phyloP scores from a whole-genome alignment of 2,329 filamentous ascomycete species.

The Ophiostoma australiae region DNA sequence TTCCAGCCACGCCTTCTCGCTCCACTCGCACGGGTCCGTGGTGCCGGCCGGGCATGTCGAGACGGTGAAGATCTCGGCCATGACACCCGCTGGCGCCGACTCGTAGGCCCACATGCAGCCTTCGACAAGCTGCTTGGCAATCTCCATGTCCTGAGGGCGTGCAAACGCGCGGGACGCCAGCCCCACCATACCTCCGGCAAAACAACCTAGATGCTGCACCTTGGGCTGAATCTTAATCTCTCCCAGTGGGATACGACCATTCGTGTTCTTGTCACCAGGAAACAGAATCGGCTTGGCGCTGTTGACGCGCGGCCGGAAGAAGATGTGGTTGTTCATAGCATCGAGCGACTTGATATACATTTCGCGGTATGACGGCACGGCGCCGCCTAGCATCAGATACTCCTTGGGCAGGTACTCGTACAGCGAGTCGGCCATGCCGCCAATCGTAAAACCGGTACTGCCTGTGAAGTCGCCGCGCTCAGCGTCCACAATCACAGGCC shows the following conservation, averaged over 20 bases:
- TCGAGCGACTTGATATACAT: conserved; percentile 33
- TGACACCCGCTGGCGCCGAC: conserved; percentile 52
- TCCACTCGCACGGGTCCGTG: conserved; percentile 29
- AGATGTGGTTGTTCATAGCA: conserved; percentile 41
- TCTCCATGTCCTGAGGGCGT: conserved; percentile 50
- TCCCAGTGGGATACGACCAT: conserved; percentile 28
- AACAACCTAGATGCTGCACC: conserved; percentile 57
- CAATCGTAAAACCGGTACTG: conserved; percentile 52
- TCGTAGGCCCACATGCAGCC: conserved; percentile 63
- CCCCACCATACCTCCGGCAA: conserved; percentile 61
- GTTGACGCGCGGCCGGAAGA: conserved; percentile 38
- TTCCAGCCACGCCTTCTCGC: conserved; percentile 29
- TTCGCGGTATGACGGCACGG: conserved; percentile 39
- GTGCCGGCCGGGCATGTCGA: conserved; percentile 52
- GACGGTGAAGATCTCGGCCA: conserved; percentile 47
- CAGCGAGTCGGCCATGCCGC: conserved; percentile 53
- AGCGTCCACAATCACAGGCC: conserved; percentile 53
- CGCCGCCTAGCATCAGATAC: conserved; percentile 60
- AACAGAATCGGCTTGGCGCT: conserved; percentile 40
- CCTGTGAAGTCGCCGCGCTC: conserved; percentile 53
- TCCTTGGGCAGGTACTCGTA: conserved; percentile 63
- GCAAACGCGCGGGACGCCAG: conserved; percentile 56
- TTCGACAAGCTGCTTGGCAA: conserved; percentile 56
- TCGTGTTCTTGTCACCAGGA: conserved; percentile 42
- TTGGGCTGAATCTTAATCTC: conserved; percentile 33